Conservation (phyloP, 2,329 filamentous ascomycete species). For the Claviceps digitariae region DNA sequence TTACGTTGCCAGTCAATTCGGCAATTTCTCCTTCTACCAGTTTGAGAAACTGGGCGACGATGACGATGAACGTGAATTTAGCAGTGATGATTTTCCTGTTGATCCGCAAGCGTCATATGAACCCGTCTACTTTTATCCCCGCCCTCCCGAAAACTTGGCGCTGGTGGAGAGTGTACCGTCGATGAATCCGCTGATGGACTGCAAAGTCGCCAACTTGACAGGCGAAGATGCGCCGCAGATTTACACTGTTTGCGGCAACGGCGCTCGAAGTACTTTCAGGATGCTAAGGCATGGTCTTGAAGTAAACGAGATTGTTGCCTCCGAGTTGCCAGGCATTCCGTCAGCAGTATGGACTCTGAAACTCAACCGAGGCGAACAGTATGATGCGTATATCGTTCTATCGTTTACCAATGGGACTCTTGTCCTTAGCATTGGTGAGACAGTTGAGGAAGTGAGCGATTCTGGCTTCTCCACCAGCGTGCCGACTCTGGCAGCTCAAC, state of each 20-base stretch:
- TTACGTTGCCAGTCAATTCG: constrained; percentile 82
- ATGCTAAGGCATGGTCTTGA: constrained; percentile 86
- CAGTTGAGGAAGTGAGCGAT: constrained; percentile 88
- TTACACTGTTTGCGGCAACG: constrained; percentile 80
- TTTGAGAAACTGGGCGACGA: constrained; percentile 96
- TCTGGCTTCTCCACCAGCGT: constrained; percentile 84
- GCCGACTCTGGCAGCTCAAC: constrained; percentile 81
- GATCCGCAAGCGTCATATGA: constrained; percentile 60
- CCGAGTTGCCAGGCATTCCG: constrained; percentile 76
- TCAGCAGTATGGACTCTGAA: constrained; percentile 94
- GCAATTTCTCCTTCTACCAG: constrained; percentile 90
- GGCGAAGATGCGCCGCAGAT: constrained; percentile 94
- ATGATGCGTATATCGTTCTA: constrained; percentile 89
- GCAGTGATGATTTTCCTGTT: constrained; percentile 67
- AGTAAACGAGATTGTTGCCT: constrained; percentile 91
- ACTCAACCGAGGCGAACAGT: constrained; percentile 65
- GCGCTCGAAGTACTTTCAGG: constrained; percentile 78
- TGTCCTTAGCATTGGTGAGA: constrained; percentile 90
- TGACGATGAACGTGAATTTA: constrained; percentile 76
- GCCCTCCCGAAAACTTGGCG: constrained; percentile 67
- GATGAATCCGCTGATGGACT: constrained; percentile 83
- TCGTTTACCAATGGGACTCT: constrained; percentile 83
- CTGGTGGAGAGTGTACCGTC: constrained; percentile 75
- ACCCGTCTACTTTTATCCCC: constrained; percentile 74
- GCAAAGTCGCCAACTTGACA: constrained; percentile 80